These are phyloP conservation scores for Ilyonectria sp. DNA, from an alignment of 2,329 filamentous ascomycete species.

Conservation along the genomic window DNA sequence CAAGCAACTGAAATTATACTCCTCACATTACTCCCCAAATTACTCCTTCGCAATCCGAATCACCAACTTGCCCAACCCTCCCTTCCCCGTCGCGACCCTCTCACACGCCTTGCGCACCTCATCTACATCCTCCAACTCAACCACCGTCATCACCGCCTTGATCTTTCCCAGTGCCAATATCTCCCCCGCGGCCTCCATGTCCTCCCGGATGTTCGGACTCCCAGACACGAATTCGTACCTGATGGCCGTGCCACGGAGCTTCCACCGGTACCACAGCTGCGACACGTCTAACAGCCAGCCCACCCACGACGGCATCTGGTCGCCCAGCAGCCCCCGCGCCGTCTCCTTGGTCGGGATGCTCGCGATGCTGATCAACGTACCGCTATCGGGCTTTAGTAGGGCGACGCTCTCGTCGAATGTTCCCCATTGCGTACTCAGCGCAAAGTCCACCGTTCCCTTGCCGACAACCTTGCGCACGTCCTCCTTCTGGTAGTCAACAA, in stretches of 20 bases:
- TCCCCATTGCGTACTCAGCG: constrained; percentile 63
- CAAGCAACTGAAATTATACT: background rate
- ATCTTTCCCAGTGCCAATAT: constrained; percentile 60
- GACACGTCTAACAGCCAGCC: constrained; percentile 53
- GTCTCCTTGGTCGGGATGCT: constrained; percentile 53
- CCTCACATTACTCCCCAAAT: background rate
- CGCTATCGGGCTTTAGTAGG: constrained; percentile 54
- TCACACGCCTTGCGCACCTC: constrained; percentile 58
- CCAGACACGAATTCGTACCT: constrained; percentile 63
- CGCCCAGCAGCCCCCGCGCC: constrained; percentile 51
- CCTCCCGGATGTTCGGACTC: constrained; percentile 56
- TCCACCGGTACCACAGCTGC: constrained; percentile 59
- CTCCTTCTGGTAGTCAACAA: constrained; percentile 66
- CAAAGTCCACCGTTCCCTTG: constrained; percentile 63
- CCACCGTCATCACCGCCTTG: constrained; percentile 58
- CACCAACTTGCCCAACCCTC: constrained; percentile 49
- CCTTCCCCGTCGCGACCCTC: constrained; percentile 51
- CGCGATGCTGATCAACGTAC: constrained; percentile 59
- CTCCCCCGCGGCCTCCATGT: constrained; percentile 59
- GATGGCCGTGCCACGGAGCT: constrained; percentile 61
- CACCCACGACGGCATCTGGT: constrained; percentile 55
- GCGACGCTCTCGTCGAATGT: constrained; percentile 58
- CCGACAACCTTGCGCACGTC: constrained; percentile 56
- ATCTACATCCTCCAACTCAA: constrained; percentile 60
- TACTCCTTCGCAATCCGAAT: constrained; percentile 38